Percentiles rank a stretch among this genome's conserved stretches.
These are phyloP conservation scores for Cajanus cajan DNA, from an alignment of 306 rosid species.

Conservation along the genomic window DNA sequence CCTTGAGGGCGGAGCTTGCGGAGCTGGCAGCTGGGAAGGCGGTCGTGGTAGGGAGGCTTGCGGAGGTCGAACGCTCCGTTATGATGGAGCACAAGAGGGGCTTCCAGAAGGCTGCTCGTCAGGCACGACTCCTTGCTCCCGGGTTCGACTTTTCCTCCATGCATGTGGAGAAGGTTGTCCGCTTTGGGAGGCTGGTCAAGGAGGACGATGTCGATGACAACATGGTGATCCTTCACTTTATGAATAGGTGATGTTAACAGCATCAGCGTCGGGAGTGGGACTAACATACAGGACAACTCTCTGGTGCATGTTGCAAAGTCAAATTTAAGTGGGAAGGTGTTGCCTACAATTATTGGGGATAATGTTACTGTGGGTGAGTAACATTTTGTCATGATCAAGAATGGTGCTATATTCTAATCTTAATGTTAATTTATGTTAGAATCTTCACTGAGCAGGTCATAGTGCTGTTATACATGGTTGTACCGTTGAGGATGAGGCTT, in stretches of 20 bases:
- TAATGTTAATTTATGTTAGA: background rate
- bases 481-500: constrained; percentile 89
- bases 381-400: constrained; percentile 8
- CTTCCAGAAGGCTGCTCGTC: no score
- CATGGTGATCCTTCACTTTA: background rate
- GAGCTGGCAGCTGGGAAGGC: no score
- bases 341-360: constrained; percentile 82
- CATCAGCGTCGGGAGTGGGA: constrained; percentile 84
- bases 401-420: background rate
- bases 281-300: constrained; percentile 95
- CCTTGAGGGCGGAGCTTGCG: no score
- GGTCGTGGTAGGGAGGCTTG: no score
- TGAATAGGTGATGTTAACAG: constrained; percentile 83
- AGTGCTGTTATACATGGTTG: constrained; percentile 92
- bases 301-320: constrained; percentile 90
- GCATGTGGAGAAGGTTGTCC: no score
- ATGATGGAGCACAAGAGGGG: no score
- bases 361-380: constrained; percentile 90
- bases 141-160: no score
- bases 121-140: no score
- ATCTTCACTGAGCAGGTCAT: constrained; percentile 57
- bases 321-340: constrained; percentile 92
- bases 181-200: no score
- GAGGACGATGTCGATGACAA: no score
- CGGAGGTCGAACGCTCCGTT: no score